Percentiles rank a stretch among this genome's conserved stretches.
Evolutionary conservation across 1,284 basidiomycete species (phyloP).

Genomic region (Cryptococcus wingfieldii): DNA sequence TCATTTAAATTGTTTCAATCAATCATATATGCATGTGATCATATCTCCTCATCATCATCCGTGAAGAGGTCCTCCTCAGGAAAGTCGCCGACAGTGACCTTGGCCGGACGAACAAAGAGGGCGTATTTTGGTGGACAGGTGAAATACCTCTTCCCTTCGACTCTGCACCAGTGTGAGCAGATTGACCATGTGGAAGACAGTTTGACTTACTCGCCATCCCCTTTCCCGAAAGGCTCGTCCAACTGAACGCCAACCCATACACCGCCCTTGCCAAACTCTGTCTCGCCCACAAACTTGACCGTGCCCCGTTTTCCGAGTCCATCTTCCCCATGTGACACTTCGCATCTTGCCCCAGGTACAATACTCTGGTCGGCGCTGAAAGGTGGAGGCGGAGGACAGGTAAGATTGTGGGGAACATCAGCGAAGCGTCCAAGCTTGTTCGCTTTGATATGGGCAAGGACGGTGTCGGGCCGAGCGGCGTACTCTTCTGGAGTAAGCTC

Average conservation of each 20-base stretch:
- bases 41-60: constrained; percentile 72
- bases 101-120: constrained; percentile 81
- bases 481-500: constrained; percentile 82
- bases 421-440: constrained; percentile 89
- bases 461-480: constrained; percentile 75
- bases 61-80: constrained; percentile 67
- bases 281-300: constrained; percentile 76
- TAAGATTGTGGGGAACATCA: constrained; percentile 30
- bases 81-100: constrained; percentile 78
- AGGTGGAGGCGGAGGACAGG: constrained; percentile 25
- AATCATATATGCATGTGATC: constrained; percentile 16
- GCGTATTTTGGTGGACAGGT: constrained; percentile 71
- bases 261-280: constrained; percentile 63
- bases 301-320: constrained; percentile 71
- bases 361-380: constrained; percentile 17
- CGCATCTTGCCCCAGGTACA: constrained; percentile 67
- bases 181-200: not conserved
- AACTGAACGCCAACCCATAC: constrained; percentile 92
- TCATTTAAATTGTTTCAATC: not conserved
- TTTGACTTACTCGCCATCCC: constrained; percentile 79
- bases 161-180: constrained; percentile 52
- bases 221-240: constrained; percentile 94
- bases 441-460: constrained; percentile 82
- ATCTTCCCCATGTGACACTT: constrained; percentile 59
- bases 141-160: constrained; percentile 82